Evolutionary conservation across 176 grass and related monocot species (phyloP).

Genomic region (Paspalum vaginatum): DNA sequence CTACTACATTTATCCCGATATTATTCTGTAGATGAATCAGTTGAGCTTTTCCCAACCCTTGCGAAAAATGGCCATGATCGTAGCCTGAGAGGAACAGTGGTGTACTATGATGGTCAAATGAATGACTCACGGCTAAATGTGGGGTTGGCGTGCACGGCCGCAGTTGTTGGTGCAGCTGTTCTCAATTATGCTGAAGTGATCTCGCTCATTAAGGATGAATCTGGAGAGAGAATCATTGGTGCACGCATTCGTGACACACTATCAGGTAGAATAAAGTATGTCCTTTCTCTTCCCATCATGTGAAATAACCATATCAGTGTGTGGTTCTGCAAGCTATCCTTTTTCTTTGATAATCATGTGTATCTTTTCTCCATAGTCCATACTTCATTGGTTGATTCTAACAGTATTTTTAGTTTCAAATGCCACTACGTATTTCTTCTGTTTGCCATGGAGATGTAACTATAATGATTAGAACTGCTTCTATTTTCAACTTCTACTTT

Average conservation of each 20-base stretch:
- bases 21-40: slow-evolving; percentile 91
- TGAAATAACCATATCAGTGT: slow-evolving; percentile 18
- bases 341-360: slow-evolving; percentile 2
- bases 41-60: slow-evolving; percentile 88
- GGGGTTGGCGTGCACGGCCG: slow-evolving; percentile 82
- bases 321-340: slow-evolving; percentile 1
- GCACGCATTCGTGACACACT: slow-evolving; percentile 68
- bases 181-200: slow-evolving; percentile 97
- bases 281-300: slow-evolving; percentile 28
- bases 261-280: slow-evolving; percentile 85
- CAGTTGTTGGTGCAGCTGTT: slow-evolving; percentile 78
- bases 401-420: slow-evolving; percentile 25
- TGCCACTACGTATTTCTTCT: background rate
- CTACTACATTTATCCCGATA: slow-evolving; percentile 92
- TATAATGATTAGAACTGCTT: background rate
- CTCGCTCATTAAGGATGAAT: slow-evolving; percentile 83
- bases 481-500: background rate
- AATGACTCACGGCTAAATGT: slow-evolving; percentile 93
- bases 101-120: slow-evolving; percentile 99
- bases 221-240: slow-evolving; percentile 73
- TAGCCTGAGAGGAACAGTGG: slow-evolving; percentile 90
- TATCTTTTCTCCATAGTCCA: background rate
- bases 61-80: slow-evolving; percentile 61
- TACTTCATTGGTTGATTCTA: background rate
- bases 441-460: background rate